Base-by-base conservation (phyloP, 768 basidiomycete species). In the Mycena capillaripes region DNA sequence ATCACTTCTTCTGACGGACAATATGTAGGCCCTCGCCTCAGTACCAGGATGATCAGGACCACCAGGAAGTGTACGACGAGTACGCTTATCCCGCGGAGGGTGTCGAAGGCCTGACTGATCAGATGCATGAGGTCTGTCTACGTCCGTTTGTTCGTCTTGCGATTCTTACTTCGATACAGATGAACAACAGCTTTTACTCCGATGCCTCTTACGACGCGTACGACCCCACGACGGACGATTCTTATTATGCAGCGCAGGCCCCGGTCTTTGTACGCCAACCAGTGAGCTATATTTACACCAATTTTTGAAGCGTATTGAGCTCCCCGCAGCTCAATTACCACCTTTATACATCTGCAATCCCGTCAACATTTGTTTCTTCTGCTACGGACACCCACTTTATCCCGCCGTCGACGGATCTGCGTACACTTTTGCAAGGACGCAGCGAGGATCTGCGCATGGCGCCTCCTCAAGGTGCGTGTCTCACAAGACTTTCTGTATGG, bases 301-400 rank as follows among this genome's bases (percentile, higher is more conserved):
- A n/a, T 27, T 5, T 17, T 16, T 10, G 10, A 46, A 53, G 19
- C 61, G 25, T 11, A 59, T 53, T 61, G 27, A 56, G 60, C 30
- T 30, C 23, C 19, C 64, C 63, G 50, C 78, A 97, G 95, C 88
- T 99, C 55, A 91, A 98, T 78, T 96, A 99, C 78, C 96, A 98
- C 75, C 88, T 98, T 34, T 99, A 99, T 84, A 92, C 94, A 4
- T 89, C 89, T 2, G 88, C 89, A 76, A 85, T 93, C 77, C 85
- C 93, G 52, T 82, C 89, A 73, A 77, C 86, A 66, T 85, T 93
- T 79, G 77, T 88, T 76, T 79, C 88, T 21, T 85, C 88, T 10
- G 58, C 80, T 42, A 73, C 77, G 73, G 76, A 86, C 77, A 84
- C 82, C 34, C 96, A 97, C 78, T 98, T 97, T 83, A 88, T 98